Evolutionary conservation across 768 basidiomycete genomes (phyloP).

Genomic region (Sistotremastrum niveocremeum): DNA sequence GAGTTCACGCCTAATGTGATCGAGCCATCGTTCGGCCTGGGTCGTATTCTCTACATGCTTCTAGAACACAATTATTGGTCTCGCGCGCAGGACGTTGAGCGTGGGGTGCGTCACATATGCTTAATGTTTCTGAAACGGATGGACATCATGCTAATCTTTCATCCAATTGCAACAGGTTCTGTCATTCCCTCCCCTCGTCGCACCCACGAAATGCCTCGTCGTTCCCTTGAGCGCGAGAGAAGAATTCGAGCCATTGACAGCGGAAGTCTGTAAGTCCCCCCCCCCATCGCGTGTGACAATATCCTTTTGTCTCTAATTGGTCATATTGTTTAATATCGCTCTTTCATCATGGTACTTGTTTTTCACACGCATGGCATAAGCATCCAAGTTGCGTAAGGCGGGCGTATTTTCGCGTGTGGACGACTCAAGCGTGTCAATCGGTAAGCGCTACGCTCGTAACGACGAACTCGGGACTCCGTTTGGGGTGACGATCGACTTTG

Average conservation of each 20-base stretch:
- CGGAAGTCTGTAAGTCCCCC: slow-evolving; percentile 72
- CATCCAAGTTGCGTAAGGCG: slow-evolving; percentile 71
- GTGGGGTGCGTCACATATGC: slow-evolving; percentile 45
- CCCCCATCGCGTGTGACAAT: background rate
- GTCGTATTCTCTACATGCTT: slow-evolving; percentile 85
- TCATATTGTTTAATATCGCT: slow-evolving; percentile 5
- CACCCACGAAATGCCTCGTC: slow-evolving; percentile 94
- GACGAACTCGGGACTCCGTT: slow-evolving; percentile 98
- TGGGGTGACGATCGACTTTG: slow-evolving; percentile 93
- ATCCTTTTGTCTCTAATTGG: slow-evolving; percentile 1
- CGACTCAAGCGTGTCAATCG: slow-evolving; percentile 90
- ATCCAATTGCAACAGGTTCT: slow-evolving; percentile 45
- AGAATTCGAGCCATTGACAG: slow-evolving; percentile 71
- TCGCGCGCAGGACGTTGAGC: slow-evolving; percentile 81
- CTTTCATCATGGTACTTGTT: background rate
- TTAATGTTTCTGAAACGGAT: slow-evolving; percentile 5
- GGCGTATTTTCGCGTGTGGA: slow-evolving; percentile 92
- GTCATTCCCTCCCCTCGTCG: slow-evolving; percentile 78
- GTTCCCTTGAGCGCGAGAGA: slow-evolving; percentile 83
- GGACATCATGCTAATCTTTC: slow-evolving; percentile 1
- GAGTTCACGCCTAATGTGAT: slow-evolving; percentile 97
- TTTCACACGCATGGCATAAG: slow-evolving; percentile 28
- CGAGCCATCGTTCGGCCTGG: slow-evolving; percentile 95
- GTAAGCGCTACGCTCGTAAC: slow-evolving; percentile 93
- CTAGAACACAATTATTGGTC: slow-evolving; percentile 96